Evolutionary conservation across 2,329 filamentous ascomycete species (phyloP).

Genomic region (Leptographium lundbergii): DNA sequence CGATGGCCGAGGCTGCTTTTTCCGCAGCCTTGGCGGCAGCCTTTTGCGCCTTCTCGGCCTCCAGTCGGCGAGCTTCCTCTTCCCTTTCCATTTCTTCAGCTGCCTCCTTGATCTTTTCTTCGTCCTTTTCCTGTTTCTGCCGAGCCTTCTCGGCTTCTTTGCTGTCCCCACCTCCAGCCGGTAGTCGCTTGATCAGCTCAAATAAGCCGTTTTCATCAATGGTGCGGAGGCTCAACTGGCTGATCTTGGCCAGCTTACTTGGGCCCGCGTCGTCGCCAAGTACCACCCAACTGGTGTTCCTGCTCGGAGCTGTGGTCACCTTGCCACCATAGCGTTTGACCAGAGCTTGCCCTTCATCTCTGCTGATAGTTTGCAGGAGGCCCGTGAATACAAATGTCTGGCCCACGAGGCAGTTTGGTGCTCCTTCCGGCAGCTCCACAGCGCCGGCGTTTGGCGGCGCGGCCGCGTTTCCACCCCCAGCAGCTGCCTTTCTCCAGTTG

Average conservation of each 20-base stretch:
- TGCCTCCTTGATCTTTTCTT: conserved; percentile 67
- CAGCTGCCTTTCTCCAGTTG: conserved; percentile 54
- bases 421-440: conserved; percentile 66
- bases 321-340: conserved; percentile 94
- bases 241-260: conserved; percentile 81
- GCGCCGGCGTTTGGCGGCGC: conserved; percentile 50
- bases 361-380: conserved; percentile 63
- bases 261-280: conserved; percentile 85
- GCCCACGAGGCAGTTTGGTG: conserved; percentile 80
- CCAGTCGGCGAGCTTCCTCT: conserved; percentile 48
- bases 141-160: conserved; percentile 77
- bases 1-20: conserved; percentile 3
- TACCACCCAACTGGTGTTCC: conserved; percentile 89
- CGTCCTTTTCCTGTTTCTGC: conserved; percentile 74
- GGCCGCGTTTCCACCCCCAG: conserved; percentile 47
- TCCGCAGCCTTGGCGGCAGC: conserved; percentile 28
- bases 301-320: conserved; percentile 71
- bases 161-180: conserved; percentile 75
- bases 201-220: conserved; percentile 92
- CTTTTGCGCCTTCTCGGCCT: conserved; percentile 41
- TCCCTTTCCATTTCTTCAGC: conserved; percentile 77
- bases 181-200: conserved; percentile 66
- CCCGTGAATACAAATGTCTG: conserved; percentile 94
- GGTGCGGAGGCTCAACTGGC: conserved; percentile 67
- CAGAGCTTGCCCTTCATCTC: conserved; percentile 73